Conservation (phyloP, 2,329 filamentous ascomycete genomes). For the Rutstroemia sp. region DNA sequence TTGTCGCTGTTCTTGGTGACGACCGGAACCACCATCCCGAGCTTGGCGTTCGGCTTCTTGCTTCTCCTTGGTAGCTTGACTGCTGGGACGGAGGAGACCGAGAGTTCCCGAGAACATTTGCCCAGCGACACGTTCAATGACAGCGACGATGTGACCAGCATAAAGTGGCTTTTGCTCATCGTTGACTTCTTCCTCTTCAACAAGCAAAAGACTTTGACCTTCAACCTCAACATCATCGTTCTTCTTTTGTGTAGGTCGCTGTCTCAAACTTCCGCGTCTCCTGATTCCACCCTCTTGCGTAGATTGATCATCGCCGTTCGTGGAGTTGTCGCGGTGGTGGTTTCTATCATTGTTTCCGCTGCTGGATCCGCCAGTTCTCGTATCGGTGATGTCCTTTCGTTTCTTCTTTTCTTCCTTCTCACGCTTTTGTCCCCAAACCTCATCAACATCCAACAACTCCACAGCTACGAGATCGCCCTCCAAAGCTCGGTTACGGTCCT, state of each 20-base stretch:
- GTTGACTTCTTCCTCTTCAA: slow-evolving; percentile 97
- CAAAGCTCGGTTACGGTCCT: slow-evolving; percentile 92
- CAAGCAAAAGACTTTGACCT: slow-evolving; percentile 89
- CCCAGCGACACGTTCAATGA: slow-evolving; percentile 91
- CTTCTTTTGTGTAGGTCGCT: slow-evolving; percentile 98
- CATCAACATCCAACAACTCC: slow-evolving; percentile 93
- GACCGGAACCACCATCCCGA: slow-evolving; percentile 67
- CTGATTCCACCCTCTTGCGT: slow-evolving; percentile 66
- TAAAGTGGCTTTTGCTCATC: slow-evolving; percentile 97
- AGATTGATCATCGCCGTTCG: slow-evolving; percentile 54
- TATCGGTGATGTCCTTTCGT: slow-evolving; percentile 96
- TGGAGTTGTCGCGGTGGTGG: slow-evolving; percentile 43
- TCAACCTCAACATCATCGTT: slow-evolving; percentile 99
- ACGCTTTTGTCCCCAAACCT: slow-evolving; percentile 97
- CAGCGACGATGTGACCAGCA: slow-evolving; percentile 92
- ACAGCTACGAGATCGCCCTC: slow-evolving; percentile 95
- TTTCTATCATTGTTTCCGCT: slow-evolving; percentile 60
- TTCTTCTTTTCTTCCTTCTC: slow-evolving; percentile 99
- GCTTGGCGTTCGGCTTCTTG: slow-evolving; percentile 94
- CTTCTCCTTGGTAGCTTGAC: slow-evolving; percentile 98
- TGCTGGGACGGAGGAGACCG: slow-evolving; percentile 88
- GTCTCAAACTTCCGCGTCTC: slow-evolving; percentile 87
- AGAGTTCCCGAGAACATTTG: slow-evolving; percentile 99
- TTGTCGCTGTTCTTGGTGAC: slow-evolving; percentile 71
- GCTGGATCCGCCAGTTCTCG: slow-evolving; percentile 67